These are phyloP conservation scores for Daldinia decipiens DNA, from an alignment of 495 filamentous ascomycete species.

Conservation along the genomic window DNA sequence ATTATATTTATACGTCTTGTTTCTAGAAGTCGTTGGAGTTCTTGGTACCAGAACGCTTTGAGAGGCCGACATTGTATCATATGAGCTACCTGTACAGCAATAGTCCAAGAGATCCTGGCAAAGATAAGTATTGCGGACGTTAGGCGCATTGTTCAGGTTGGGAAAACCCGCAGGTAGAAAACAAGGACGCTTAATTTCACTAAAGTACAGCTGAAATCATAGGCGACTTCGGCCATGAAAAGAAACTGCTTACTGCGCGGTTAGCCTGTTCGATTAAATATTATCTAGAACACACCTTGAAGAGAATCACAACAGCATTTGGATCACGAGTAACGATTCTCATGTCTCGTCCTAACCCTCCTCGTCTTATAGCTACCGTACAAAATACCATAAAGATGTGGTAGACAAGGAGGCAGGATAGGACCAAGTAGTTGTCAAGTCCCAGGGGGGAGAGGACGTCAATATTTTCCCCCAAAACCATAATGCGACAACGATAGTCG, in stretches of 20 bases:
- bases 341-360: neutral
- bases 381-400: neutral
- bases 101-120: neutral
- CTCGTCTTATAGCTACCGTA: neutral
- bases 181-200: neutral
- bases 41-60: neutral
- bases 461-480: neutral
- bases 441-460: neutral
- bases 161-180: neutral
- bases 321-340: neutral
- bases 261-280: neutral
- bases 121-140: neutral
- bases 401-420: neutral
- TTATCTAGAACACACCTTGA: neutral
- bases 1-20: neutral
- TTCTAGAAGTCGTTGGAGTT: neutral
- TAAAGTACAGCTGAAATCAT: neutral
- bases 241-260: neutral
- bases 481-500: neutral
- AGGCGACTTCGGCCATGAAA: neutral
- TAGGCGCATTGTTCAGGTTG: neutral
- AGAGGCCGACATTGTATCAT: neutral
- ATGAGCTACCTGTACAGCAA: neutral
- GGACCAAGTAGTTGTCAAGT: neutral
- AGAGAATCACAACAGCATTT: neutral